phyloP scores from a whole-genome alignment of 345 rosid species.

The Laguncularia racemosa region DNA sequence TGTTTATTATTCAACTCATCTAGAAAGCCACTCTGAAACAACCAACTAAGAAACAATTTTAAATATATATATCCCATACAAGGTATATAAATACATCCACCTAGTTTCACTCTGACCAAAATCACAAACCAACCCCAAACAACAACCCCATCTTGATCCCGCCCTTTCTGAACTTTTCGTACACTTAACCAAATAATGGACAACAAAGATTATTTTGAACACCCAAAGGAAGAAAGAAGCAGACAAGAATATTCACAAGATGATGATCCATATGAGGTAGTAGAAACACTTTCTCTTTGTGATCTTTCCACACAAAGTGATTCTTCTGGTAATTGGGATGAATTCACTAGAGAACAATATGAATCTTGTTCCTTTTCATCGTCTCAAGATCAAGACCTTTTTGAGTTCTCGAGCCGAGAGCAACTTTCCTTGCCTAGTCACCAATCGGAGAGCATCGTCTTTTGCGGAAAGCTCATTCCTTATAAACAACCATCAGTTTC shows the following conservation, averaged over 20 bases:
- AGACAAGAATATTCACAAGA: not conserved
- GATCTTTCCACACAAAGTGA: constrained; percentile 29
- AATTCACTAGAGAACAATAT: constrained; percentile 13
- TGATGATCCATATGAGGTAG: constrained; percentile 17
- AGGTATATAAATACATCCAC: too few relatives aligned
- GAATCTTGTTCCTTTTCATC: constrained; percentile 2
- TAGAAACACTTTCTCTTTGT: constrained; percentile 47
- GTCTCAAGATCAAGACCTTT: constrained; percentile 24
- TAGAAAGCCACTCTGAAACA: constrained; percentile 4
- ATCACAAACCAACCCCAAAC: too few relatives aligned
- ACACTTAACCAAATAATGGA: not conserved
- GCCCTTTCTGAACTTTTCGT: too few relatives aligned
- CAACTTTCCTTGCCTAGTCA: constrained; percentile 10
- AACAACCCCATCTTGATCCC: too few relatives aligned
- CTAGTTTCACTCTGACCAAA: too few relatives aligned
- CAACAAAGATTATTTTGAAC: not conserved
- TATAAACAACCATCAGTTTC: constrained; percentile 3
- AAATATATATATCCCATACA: too few relatives aligned
- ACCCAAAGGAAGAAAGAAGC: not conserved
- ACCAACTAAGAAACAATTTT: not conserved
- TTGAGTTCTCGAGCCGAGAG: constrained; percentile 44
- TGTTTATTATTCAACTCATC: not conserved
- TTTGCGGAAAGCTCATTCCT: constrained; percentile 49
- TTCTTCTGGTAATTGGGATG: constrained; percentile 10
- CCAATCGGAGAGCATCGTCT: constrained; percentile 21